Evolutionary conservation across 2,329 filamentous ascomycete genomes (phyloP).

Genomic region (Xylaria polymorpha): DNA sequence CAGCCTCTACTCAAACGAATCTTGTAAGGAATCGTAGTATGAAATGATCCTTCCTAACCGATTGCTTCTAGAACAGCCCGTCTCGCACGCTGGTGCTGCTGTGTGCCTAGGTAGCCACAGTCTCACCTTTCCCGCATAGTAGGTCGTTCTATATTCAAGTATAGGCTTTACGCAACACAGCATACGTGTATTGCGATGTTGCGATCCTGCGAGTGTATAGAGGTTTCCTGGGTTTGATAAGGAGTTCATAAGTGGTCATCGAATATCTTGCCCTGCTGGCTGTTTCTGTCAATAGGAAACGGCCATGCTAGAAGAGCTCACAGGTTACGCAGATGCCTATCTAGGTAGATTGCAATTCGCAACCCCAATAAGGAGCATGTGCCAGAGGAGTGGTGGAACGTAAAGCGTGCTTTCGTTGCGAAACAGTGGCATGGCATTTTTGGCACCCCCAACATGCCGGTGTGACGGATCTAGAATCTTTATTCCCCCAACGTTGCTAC

Average conservation of each 20-base stretch:
- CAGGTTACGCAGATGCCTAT: background rate
- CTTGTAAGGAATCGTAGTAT: background rate
- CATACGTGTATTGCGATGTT: background rate
- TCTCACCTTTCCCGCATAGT: background rate
- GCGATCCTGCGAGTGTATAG: background rate
- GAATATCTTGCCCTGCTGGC: background rate
- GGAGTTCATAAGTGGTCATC: background rate
- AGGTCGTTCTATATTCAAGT: background rate
- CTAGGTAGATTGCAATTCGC: background rate
- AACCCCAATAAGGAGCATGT: background rate
- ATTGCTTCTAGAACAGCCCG: constrained; percentile 1
- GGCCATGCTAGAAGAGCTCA: background rate
- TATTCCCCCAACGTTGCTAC: background rate
- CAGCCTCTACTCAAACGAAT: background rate
- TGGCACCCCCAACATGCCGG: background rate
- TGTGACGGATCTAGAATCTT: background rate
- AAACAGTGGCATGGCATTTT: constrained; percentile 12
- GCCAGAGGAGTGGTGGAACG: background rate
- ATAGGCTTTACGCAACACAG: background rate
- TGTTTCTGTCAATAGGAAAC: background rate
- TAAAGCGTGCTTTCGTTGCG: background rate
- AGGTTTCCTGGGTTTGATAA: background rate
- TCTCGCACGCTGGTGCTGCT: background rate
- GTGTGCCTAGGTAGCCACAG: background rate
- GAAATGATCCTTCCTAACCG: background rate